Evolutionary conservation across 169 alveolate species (phyloP).

Genomic region (Theileria parva): DNA sequence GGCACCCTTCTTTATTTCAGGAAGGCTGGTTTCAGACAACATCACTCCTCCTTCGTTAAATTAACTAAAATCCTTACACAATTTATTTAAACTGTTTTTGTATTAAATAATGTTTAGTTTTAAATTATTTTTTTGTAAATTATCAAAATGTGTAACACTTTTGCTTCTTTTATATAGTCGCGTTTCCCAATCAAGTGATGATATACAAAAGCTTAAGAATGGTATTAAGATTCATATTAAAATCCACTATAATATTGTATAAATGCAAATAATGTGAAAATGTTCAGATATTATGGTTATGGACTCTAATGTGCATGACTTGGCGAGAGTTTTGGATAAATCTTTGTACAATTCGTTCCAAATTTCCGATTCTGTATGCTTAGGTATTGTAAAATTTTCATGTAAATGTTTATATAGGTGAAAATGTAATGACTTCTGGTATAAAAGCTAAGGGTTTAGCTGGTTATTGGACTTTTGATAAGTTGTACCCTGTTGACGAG

Average conservation of each 20-base stretch:
- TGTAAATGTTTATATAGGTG: slow-evolving; percentile 17
- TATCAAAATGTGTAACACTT: slow-evolving; percentile 4
- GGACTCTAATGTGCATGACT: slow-evolving; percentile 21
- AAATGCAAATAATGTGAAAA: not conserved
- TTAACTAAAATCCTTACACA: not conserved
- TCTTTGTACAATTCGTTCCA: slow-evolving; percentile 38
- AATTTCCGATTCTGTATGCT: slow-evolving; percentile 44
- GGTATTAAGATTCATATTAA: not conserved
- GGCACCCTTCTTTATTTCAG: slow-evolving; percentile 19
- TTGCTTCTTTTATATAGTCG: not conserved
- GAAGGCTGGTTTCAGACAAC: slow-evolving; percentile 4
- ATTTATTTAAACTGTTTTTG: not conserved
- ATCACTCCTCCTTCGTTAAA: not conserved
- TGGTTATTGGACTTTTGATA: slow-evolving; percentile 64
- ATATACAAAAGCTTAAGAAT: not conserved
- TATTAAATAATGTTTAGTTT: slow-evolving; percentile 1
- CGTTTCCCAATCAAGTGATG: not conserved
- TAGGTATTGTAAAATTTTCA: slow-evolving; percentile 11
- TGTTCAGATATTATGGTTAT: slow-evolving; percentile 5
- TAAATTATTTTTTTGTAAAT: not conserved
- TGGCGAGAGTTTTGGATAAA: slow-evolving; percentile 16
- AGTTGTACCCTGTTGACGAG: slow-evolving; percentile 51
- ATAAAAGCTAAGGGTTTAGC: slow-evolving; percentile 44
- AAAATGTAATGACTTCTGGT: slow-evolving; percentile 16
- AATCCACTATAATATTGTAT: not conserved